Evolutionary conservation across 139 green algal genomes (phyloP), one percentile per base, ranked within the genome.

Genomic region (Microglena sp.): DNA sequence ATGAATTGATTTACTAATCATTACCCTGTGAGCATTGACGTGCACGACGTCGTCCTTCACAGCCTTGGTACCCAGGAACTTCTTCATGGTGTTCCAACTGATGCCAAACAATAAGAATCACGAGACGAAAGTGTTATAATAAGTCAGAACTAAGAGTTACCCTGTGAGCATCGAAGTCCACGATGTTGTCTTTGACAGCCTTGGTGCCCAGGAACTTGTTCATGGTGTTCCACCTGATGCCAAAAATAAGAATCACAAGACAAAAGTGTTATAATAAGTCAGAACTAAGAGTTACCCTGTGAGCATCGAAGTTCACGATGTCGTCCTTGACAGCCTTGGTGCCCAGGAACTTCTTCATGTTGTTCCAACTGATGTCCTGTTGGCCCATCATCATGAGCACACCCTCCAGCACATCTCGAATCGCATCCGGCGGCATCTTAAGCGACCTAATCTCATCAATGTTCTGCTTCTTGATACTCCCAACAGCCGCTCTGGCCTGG

Each of bases 81-180:
- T 85, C 71, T 86, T 89, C 88, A 95, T 95, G 70, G 75, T 81
- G 43, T 79, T 85, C 88, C 88, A 95, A n/a, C n/a, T n/a, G n/a
- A n/a, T n/a, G n/a, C n/a, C n/a, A n/a, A n/a, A n/a, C n/a, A n/a
- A n/a, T n/a, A n/a, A n/a, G n/a, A n/a, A n/a, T n/a, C n/a, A n/a
- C n/a, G n/a, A n/a, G n/a, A n/a, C n/a, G n/a, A n/a, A n/a, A n/a
- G n/a, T n/a, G n/a, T n/a, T n/a, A n/a, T n/a, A n/a, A n/a, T n/a
- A n/a, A n/a, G n/a, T n/a, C n/a, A n/a, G n/a, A n/a, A n/a, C n/a
- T n/a, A n/a, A n/a, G n/a, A n/a, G 68, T 77, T 58, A 77, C 62
- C 66, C 71, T 77, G 59, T 66, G 71, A 3, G 88, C 85, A 33
- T 95, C 88, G 67, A 86, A 95, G 68, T 89, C 90, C 36, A 95